Conservation (phyloP, 2,329 filamentous ascomycete species). For the Clarireedia hainanense region DNA sequence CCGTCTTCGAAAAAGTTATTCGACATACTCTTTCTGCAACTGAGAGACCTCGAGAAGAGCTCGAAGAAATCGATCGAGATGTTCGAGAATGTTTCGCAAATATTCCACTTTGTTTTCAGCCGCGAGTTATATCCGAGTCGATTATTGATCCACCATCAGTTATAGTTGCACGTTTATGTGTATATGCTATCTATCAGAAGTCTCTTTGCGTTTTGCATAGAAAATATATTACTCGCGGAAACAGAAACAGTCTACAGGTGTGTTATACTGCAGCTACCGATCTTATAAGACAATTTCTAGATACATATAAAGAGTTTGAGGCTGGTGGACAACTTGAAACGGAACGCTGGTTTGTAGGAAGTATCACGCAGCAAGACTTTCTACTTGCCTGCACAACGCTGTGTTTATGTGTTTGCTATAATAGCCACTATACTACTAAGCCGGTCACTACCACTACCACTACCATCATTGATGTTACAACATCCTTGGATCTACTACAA, state of each 20-base stretch:
- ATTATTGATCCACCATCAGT: slow-evolving; percentile 20
- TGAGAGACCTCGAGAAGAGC: background rate
- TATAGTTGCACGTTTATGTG: slow-evolving; percentile 19
- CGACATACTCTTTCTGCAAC: slow-evolving; percentile 22
- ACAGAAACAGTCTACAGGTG: slow-evolving; percentile 13
- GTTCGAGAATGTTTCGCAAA: slow-evolving; percentile 18
- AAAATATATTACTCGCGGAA: slow-evolving; percentile 20
- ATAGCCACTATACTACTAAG: background rate
- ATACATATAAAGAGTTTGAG: slow-evolving; percentile 23
- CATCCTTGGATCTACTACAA: background rate
- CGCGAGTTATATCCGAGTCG: slow-evolving; percentile 19
- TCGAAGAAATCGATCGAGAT: slow-evolving; percentile 15
- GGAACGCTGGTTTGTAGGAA: slow-evolving; percentile 23
- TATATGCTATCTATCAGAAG: slow-evolving; percentile 23
- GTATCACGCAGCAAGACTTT: slow-evolving; percentile 26
- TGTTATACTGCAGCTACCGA: slow-evolving; percentile 19
- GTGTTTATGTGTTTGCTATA: slow-evolving; percentile 12
- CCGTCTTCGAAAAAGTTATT: slow-evolving; percentile 19
- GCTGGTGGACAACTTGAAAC: slow-evolving; percentile 20
- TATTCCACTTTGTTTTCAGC: slow-evolving; percentile 15
- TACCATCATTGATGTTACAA: background rate
- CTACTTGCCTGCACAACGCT: slow-evolving; percentile 23
- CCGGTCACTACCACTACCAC: background rate
- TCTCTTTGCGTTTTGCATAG: slow-evolving; percentile 25
- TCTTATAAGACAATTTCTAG: slow-evolving; percentile 20